Evolutionary conservation across 495 filamentous ascomycete species (phyloP).

Genomic region (Penicillium robsamsonii): DNA sequence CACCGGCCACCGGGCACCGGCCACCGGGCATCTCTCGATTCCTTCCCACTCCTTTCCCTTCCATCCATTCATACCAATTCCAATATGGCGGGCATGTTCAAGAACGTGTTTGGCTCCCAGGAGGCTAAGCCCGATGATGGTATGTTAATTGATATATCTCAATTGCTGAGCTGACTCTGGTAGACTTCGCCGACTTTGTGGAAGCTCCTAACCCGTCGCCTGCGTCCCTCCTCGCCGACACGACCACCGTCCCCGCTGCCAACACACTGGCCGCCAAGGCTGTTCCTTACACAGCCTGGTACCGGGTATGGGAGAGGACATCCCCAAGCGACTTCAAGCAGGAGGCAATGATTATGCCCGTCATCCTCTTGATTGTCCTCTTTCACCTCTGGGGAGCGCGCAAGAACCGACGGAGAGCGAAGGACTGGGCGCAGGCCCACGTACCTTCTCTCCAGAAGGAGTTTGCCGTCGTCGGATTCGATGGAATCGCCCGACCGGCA

Average conservation of each 20-base stretch:
- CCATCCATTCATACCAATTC: constrained; percentile 18
- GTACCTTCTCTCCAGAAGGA: constrained; percentile 69
- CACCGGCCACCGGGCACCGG: constrained; percentile 11
- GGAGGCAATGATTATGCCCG: constrained; percentile 77
- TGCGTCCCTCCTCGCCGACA: constrained; percentile 43
- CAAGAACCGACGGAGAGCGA: constrained; percentile 76
- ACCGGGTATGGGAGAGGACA: constrained; percentile 89
- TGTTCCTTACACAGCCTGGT: constrained; percentile 87
- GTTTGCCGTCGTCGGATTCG: constrained; percentile 86
- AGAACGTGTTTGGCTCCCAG: constrained; percentile 63
- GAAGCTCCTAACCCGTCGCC: constrained; percentile 64
- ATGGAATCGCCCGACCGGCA: constrained; percentile 38
- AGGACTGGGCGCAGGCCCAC: constrained; percentile 76
- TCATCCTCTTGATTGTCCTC: constrained; percentile 68
- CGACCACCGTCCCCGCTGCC: constrained; percentile 43
- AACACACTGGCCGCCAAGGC: constrained; percentile 46
- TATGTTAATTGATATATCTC: constrained; percentile 36
- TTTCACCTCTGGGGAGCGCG: constrained; percentile 81
- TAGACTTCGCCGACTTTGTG: constrained; percentile 80
- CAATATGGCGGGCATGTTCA: constrained; percentile 66
- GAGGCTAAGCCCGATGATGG: constrained; percentile 58
- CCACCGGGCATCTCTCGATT: constrained; percentile 20
- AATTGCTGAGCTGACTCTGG: constrained; percentile 14
- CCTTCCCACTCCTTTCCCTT: constrained; percentile 34
- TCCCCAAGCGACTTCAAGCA: constrained; percentile 76